phyloP scores from a whole-genome alignment of 23 red algal species.

The Gracilariopsis chorda region DNA sequence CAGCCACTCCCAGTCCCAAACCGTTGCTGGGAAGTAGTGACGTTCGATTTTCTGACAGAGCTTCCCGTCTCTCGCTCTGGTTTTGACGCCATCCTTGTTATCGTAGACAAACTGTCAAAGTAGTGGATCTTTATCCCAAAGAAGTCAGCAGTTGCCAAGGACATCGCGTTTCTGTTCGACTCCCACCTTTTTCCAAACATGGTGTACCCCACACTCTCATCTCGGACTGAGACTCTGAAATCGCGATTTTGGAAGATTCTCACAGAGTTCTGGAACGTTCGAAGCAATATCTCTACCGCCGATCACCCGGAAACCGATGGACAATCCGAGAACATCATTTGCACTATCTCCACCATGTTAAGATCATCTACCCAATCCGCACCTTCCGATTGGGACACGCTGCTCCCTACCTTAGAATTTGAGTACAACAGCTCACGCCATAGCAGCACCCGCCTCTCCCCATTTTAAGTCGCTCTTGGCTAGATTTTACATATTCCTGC shows the following conservation, averaged over 20 bases:
- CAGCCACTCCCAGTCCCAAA: neutral
- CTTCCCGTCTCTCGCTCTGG: neutral
- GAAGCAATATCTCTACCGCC: neutral
- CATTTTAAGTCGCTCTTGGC: neutral
- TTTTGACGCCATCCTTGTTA: too few species aligned
- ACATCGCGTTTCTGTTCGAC: neutral
- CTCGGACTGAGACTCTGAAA: too few species aligned
- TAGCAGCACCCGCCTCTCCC: neutral
- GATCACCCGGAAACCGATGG: too few species aligned
- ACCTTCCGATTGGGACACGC: neutral
- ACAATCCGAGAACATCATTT: neutral
- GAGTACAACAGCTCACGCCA: neutral
- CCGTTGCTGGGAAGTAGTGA: too few species aligned
- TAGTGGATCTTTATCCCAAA: neutral
- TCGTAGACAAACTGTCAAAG: slow-evolving; percentile 5
- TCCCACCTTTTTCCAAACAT: neutral
- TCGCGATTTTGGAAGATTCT: too few species aligned
- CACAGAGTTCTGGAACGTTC: too few species aligned
- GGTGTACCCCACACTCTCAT: neutral
- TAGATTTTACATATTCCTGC: neutral
- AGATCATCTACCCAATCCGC: neutral
- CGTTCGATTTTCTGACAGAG: neutral
- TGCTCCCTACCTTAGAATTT: neutral
- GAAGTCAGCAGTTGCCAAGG: neutral
- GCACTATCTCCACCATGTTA: neutral